A percentile compares a stretch with the other conserved stretches of the same genome.
Conservation (phyloP, 176 grass and related monocot genomes). For the Bothriochloa decipiens region DNA sequence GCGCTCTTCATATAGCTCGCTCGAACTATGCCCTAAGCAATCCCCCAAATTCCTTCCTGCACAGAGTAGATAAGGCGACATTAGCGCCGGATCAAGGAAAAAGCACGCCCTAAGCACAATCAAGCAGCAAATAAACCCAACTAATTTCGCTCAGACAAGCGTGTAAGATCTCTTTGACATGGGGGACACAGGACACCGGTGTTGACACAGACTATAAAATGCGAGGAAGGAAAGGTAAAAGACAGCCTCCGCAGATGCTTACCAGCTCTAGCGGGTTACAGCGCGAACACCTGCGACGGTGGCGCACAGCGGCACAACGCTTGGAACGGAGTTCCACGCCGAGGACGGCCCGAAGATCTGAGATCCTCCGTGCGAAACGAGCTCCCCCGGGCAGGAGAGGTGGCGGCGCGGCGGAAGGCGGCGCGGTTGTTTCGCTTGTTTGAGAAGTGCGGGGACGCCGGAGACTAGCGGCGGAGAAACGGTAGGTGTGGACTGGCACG, state of each 20-base stretch:
- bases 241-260: not conserved
- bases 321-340: not conserved
- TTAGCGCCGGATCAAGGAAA: not conserved
- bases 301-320: not conserved
- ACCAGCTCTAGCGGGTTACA: not conserved
- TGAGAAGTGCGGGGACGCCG: not conserved
- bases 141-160: not conserved
- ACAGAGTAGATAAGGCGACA: not conserved
- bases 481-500: no score
- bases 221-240: not conserved
- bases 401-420: not conserved
- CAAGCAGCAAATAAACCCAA: not conserved
- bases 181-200: not conserved
- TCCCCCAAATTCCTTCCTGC: not conserved
- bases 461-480: not conserved
- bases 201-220: not conserved
- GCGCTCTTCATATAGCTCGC: not conserved
- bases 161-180: slow-evolving; percentile 8
- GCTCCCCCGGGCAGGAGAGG: not conserved
- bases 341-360: slow-evolving; percentile 20
- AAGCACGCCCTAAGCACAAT: not conserved
- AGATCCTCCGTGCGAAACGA: not conserved
- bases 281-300: slow-evolving; percentile 3
- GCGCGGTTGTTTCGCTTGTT: no score
- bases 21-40: not conserved